Conservation (phyloP, 2,329 filamentous ascomycete genomes). For the Fusarium falciforme region DNA sequence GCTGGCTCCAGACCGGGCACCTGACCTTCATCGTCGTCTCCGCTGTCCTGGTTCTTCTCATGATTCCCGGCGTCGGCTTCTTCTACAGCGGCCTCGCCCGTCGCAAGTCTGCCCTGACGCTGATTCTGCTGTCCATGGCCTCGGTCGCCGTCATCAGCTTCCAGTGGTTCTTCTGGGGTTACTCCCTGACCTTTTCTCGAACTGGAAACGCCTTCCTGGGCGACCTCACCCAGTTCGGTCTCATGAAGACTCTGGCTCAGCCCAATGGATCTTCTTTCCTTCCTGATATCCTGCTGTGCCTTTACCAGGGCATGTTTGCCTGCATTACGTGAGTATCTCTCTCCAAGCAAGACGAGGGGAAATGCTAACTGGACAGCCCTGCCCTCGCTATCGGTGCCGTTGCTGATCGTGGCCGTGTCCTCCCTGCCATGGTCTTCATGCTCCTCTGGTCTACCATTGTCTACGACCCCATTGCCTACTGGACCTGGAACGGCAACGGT, state of each 20-base stretch:
- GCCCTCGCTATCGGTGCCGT: conserved; percentile 70
- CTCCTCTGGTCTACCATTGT: conserved; percentile 79
- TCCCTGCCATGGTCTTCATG: conserved; percentile 73
- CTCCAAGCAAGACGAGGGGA: neutral
- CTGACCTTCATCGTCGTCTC: conserved; percentile 84
- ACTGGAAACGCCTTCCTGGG: conserved; percentile 82
- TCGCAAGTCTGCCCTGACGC: conserved; percentile 86
- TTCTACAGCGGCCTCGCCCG: conserved; percentile 93
- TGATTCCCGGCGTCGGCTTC: conserved; percentile 94
- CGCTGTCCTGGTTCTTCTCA: conserved; percentile 85
- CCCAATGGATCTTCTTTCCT: conserved; percentile 79
- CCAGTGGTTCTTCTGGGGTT: conserved; percentile 98
- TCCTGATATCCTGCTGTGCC: conserved; percentile 84
- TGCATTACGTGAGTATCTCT: conserved; percentile 78
- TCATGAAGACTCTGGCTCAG: conserved; percentile 79
- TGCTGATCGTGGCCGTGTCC: conserved; percentile 70
- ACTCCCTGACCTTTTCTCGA: conserved; percentile 86
- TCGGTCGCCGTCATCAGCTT: conserved; percentile 83
- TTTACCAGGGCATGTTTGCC: conserved; percentile 92
- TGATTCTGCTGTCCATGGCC: conserved; percentile 88
- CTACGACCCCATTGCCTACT: conserved; percentile 80
- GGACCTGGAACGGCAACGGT: conserved; percentile 81
- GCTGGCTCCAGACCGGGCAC: conserved; percentile 73
- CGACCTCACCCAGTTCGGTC: conserved; percentile 82
- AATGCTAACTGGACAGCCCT: conserved; percentile 51